phyloP scores from a whole-genome alignment of 345 rosid genomes.

The Eucalyptus coolabah region DNA sequence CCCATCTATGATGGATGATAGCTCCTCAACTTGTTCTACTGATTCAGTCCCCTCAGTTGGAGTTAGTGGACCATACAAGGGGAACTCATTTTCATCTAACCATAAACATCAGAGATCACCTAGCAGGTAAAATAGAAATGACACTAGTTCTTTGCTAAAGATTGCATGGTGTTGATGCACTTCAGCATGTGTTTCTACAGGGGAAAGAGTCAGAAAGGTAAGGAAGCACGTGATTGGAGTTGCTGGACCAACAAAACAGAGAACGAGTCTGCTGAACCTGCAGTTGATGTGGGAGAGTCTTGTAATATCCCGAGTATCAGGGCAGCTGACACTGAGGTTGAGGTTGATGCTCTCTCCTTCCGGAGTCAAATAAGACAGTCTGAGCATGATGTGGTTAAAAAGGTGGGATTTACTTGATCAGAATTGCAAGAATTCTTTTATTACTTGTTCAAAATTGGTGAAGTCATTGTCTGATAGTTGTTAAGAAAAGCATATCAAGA shows the following conservation, averaged over 20 bases:
- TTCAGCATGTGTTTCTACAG: conserved; percentile 11
- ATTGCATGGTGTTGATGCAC: not conserved
- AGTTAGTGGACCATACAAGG: conserved; percentile 47
- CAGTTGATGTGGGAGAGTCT: conserved; percentile 19
- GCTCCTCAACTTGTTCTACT: conserved; percentile 85
- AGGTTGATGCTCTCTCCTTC: conserved; percentile 16
- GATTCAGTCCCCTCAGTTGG: conserved; percentile 64
- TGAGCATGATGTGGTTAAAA: conserved; percentile 42
- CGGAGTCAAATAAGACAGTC: conserved; percentile 14
- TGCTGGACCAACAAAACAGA: conserved; percentile 32
- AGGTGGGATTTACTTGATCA: not conserved
- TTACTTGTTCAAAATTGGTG: not conserved
- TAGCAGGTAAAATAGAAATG: conserved; percentile 28
- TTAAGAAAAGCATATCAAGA: not conserved
- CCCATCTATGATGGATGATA: conserved; percentile 65
- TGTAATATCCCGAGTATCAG: conserved; percentile 20
- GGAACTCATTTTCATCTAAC: conserved; percentile 24
- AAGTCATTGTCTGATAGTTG: not conserved
- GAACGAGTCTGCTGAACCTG: conserved; percentile 25
- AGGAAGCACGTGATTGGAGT: conserved; percentile 21
- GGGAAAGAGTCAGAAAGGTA: conserved; percentile 37
- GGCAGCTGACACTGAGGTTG: conserved; percentile 34
- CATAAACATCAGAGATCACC: conserved; percentile 33
- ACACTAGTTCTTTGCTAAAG: not conserved
- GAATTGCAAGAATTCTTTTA: not conserved